These are phyloP conservation scores for Claviceps africana DNA, from an alignment of 2,329 filamentous ascomycete species.

Conservation along the genomic window DNA sequence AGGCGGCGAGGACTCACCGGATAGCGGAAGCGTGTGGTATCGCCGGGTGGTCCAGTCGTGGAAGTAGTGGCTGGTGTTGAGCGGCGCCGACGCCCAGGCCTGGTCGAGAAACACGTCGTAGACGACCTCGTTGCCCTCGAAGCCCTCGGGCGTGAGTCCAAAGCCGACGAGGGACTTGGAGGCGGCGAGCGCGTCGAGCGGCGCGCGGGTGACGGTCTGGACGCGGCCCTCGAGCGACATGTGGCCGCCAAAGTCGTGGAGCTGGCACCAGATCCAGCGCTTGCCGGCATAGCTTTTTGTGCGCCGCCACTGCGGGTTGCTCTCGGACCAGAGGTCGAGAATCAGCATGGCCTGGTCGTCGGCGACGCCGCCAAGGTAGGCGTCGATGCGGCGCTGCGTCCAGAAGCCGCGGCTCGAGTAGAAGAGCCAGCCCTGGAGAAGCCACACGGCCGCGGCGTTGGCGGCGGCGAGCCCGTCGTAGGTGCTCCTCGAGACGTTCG, in stretches of 20 bases:
- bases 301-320: constrained; percentile 34
- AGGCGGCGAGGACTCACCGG: neutral
- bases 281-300: constrained; percentile 36
- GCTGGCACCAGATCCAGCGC: constrained; percentile 39
- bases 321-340: constrained; percentile 36
- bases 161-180: constrained; percentile 31
- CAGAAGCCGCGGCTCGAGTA: constrained; percentile 28
- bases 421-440: constrained; percentile 40
- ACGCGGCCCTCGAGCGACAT: constrained; percentile 36
- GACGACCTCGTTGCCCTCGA: constrained; percentile 39
- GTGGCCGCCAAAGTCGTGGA: constrained; percentile 36
- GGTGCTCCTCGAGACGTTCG: constrained; percentile 18
- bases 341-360: constrained; percentile 32
- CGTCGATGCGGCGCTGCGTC: constrained; percentile 30
- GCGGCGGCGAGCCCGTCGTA: constrained; percentile 33
- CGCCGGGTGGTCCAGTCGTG: constrained; percentile 28
- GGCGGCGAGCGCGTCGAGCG: constrained; percentile 27
- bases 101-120: constrained; percentile 37
- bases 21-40: constrained; percentile 18
- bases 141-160: constrained; percentile 33
- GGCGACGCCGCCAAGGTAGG: constrained; percentile 32
- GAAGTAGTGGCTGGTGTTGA: constrained; percentile 32
- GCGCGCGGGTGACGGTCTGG: constrained; percentile 31
- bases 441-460: constrained; percentile 33
- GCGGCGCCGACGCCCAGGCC: constrained; percentile 29